Evolutionary conservation across 768 basidiomycete genomes (phyloP).

Genomic region (Fibroporia radiculosa): DNA sequence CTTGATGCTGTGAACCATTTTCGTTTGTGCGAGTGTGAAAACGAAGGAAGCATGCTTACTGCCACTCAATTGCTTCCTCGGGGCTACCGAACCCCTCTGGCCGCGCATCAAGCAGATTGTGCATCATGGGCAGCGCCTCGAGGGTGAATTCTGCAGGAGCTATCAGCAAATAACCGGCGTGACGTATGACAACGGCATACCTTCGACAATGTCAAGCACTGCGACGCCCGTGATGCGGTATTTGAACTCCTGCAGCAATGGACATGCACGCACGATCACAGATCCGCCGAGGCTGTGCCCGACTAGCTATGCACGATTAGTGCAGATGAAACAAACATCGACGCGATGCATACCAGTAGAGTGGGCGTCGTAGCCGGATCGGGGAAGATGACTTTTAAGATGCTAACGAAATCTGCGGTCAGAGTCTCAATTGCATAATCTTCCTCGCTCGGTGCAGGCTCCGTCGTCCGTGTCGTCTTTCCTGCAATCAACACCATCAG

Average conservation of each 20-base stretch:
- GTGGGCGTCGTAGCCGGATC: conserved; percentile 56
- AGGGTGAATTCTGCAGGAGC: conserved; percentile 71
- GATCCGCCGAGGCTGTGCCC: conserved; percentile 98
- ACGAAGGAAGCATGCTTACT: conserved; percentile 49
- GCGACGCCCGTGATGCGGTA: conserved; percentile 72
- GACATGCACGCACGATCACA: conserved; percentile 67
- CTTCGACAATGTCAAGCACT: conserved; percentile 34
- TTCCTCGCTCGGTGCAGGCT: conserved; percentile 28
- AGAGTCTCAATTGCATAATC: conserved; percentile 72
- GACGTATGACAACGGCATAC: conserved; percentile 5
- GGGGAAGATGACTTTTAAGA: conserved; percentile 65
- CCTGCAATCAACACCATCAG: background rate
- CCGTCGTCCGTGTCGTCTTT: conserved; percentile 55
- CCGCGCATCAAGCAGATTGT: conserved; percentile 73
- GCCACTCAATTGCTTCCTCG: conserved; percentile 91
- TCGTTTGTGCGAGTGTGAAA: no score
- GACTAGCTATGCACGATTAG: conserved; percentile 26
- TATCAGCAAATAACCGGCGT: background rate
- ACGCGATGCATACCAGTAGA: conserved; percentile 50
- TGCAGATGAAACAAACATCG: background rate
- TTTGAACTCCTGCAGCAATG: conserved; percentile 54
- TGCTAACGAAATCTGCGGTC: conserved; percentile 62
- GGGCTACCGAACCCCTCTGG: conserved; percentile 80
- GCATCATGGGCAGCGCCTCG: conserved; percentile 92
- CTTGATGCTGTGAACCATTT: conserved; percentile 43